Base-by-base conservation (phyloP, 768 basidiomycete species). In the Russula griseocarnosa region DNA sequence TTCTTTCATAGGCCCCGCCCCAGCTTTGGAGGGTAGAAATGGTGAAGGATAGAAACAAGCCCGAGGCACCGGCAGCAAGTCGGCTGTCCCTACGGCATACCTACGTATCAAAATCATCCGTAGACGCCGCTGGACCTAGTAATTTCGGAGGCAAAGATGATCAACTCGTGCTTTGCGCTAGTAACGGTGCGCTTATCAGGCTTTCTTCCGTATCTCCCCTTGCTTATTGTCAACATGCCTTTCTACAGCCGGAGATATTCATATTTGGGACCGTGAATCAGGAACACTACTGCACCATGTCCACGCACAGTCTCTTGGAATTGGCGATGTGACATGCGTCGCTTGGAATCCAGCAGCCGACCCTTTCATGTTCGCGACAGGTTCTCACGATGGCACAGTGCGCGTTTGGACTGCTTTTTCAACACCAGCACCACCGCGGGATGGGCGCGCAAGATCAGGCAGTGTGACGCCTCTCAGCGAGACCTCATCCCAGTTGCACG, bases 241-340 rank as follows among this genome's bases (percentile, higher is more conserved):
- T 61, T 47, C 22, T 50, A 51, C 64, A 91, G 90, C 82, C 65
- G 91, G 91, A 5, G 88, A 91, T 69, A 86, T 93, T 16, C 86
- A 90, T 70, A 88, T 92, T 14, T 93, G 91, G 91, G 91, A 93
- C 70, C 83, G 85, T 63, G 89, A 92, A 74, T 87, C 87, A 13
- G 91, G 83, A 6, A 79, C 83, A 9, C 76, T 90, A 1, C 77
- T 93, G 3, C 89, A 90, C 66, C 81, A 85, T 66, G 80, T 93
- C 67, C 83, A 81, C 16, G 81, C 84, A 32, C 86, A 85, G 70
- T 77, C 76, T 16, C 79, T 82, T 34, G 81, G 83, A 10, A 87
- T 86, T 28, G 77, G 77, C 5, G 89, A 91, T 70, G 71, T 92
- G 63, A 92, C 91, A 10, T 88, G 87, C 65, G 82, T 92, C 46